Base-by-base conservation (phyloP, 768 basidiomycete species). In the Boletus huronensis region DNA sequence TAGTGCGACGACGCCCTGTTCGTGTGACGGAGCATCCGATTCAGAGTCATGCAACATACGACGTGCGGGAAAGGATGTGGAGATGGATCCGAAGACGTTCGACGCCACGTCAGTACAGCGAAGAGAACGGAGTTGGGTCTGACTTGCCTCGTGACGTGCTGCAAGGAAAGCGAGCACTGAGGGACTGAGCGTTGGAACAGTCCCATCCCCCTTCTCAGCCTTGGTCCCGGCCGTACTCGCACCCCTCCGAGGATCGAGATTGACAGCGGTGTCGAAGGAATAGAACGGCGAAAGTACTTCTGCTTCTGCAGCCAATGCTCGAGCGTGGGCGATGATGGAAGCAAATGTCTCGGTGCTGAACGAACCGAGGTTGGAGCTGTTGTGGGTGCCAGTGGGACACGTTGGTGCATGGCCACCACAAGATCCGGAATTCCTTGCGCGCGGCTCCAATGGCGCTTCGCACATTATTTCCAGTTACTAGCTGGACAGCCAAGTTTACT, bases 151-250 rank as follows among this genome's bases (percentile, higher is more conserved):
- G 21, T 65, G 62, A 9, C 62, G 53, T 1, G 70, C 65, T 17
- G 55, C 52, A 23, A 80, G 66, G 47, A 73, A 74, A 5, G 68
- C 58, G n/a, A 72, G 54, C 17, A 79, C 66, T 6, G 74, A 72
- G 2, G 67, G 62, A 49, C 77, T 77, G 39, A 80, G 63, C n/a
- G 72, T 49, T 13, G 54, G 54, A 13, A 52, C 9, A 13, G 23
- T 25, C 34, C 13, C 16, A 13, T 52, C 7, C 16, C n/a, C n/a
- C 7, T 3, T 38, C 26, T 13, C 19, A 17, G 13, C 6, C 35
- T 31, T 28, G 14, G 43, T 14, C 13, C 21, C n/a, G 8, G 19
- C 17, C 9, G 36, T 9, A 9, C 17, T n/a, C 17, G 13, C 31
- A 14, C 3, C 4, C 17, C 23, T 39, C 25, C 25, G 25, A 40